Evolutionary conservation across 306 rosid genomes (phyloP).

Genomic region (Ormosia emarginata): DNA sequence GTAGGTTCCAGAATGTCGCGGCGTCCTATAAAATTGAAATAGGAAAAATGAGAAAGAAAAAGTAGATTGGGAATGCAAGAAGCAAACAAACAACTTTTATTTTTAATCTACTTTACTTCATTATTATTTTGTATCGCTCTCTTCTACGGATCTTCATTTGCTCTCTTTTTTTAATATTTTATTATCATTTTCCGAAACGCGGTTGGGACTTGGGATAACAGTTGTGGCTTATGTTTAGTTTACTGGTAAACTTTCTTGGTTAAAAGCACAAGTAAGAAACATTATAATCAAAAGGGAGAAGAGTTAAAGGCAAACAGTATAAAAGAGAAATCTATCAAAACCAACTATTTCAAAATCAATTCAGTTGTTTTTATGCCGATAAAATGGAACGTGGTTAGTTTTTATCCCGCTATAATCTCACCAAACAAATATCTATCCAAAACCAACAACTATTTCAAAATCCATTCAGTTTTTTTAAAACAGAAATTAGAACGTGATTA

Average conservation of each 20-base stretch:
- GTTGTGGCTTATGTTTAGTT: neutral
- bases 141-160: no score
- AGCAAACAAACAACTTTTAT: no score
- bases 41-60: no score
- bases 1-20: no score
- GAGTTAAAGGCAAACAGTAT: neutral
- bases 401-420: conserved; percentile 8
- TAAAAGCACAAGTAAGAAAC: neutral
- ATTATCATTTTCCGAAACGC: no score
- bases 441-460: neutral
- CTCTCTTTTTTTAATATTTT: no score
- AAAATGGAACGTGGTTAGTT: neutral
- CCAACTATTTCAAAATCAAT: neutral
- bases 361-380: neutral
- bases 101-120: no score
- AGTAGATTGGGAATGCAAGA: no score
- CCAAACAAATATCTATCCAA: neutral
- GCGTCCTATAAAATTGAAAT: no score
- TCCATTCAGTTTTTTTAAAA: neutral
- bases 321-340: neutral
- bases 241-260: neutral
- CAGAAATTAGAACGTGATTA: neutral
- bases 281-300: neutral
- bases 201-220: no score
- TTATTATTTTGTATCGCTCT: no score